Percentiles rank a stretch among this genome's conserved stretches.
These are phyloP conservation scores for Ephemerocybe angulata DNA, from an alignment of 768 basidiomycete genomes.

Conservation along the genomic window DNA sequence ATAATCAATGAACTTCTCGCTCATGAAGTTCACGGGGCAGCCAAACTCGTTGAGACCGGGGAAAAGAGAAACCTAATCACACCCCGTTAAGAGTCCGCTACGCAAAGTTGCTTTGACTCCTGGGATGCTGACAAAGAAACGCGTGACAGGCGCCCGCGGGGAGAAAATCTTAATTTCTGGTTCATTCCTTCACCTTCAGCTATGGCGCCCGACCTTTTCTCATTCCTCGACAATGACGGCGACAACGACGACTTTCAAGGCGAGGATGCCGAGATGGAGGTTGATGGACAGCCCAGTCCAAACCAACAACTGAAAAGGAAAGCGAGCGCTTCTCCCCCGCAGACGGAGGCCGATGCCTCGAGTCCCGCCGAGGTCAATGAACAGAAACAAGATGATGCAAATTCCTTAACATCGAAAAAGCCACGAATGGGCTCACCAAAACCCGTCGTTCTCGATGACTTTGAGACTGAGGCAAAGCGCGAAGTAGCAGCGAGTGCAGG, in stretches of 20 bases:
- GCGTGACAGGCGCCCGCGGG: too few relatives aligned
- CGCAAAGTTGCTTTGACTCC: too few relatives aligned
- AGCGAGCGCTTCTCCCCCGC: slow-evolving; percentile 25
- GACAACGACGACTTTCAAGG: slow-evolving; percentile 35
- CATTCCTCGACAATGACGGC: slow-evolving; percentile 54
- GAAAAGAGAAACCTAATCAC: too few relatives aligned
- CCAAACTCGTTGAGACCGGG: too few relatives aligned
- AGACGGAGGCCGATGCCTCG: slow-evolving; percentile 14
- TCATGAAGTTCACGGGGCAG: too few relatives aligned
- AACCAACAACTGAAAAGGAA: slow-evolving; percentile 43
- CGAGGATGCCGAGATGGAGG: slow-evolving; percentile 23
- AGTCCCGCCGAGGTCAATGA: slow-evolving; percentile 26
- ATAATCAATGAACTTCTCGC: too few relatives aligned
- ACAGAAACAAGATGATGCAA: slow-evolving; percentile 20
- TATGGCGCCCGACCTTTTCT: slow-evolving; percentile 49
- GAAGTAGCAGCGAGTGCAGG: slow-evolving; percentile 90
- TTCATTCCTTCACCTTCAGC: background rate
- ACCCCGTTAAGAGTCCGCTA: too few relatives aligned
- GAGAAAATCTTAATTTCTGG: too few relatives aligned
- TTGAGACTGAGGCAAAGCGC: slow-evolving; percentile 90
- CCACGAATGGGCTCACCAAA: slow-evolving; percentile 57
- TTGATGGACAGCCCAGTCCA: slow-evolving; percentile 15
- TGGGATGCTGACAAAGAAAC: too few relatives aligned
- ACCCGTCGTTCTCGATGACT: slow-evolving; percentile 87
- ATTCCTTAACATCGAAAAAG: slow-evolving; percentile 51